Base-by-base conservation (phyloP, 2,329 filamentous ascomycete species). In the Trichoderma koningii region DNA sequence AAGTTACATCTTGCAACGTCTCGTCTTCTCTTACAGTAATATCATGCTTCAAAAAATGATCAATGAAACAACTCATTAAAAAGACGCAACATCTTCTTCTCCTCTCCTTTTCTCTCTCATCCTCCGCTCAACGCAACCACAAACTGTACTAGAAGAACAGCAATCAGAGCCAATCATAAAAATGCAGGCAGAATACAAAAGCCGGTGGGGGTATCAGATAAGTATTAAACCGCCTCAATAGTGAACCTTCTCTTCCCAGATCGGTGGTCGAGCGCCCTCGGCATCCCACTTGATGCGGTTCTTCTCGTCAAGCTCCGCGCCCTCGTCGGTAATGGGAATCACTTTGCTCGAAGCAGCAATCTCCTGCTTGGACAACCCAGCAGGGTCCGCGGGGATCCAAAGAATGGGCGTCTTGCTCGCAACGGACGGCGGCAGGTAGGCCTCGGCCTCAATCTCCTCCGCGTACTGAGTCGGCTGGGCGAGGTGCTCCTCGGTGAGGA, bases 341-440 rank as follows among this genome's bases (percentile, higher is more conserved):
- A 90, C 83, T 68, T 85, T 85, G 69, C 82, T 81, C 0, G 87
- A 89, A 69, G 91, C 85, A 47, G 81, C 79, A 65, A 93, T 82
- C 76, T 93, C 91, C 73, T 93, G 89, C 70, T 80, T 80, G 65
- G 86, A 89, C 44, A 94, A 84, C 26, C 90, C 89, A 28, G 85
- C 83, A 1, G 82, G 80, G 73, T 95, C 91, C 61, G 84, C 82
- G 1, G 91, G 91, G 30, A 95, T 87, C 91, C 91, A 95, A 34
- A 95, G 80, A 7, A 87, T 78, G 3, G 89, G 89, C 0, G 85
- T 78, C 47, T 82, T 78, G 57, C 83, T 80, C 50, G 79, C 85
- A 73, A 92, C 86, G 9, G 89, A 84, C 0, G 91, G 90, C 69
- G 92, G 87, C 76, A 83, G 86, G 77, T 92, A 95, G 0, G 90